phyloP scores from a whole-genome alignment of 352 stramenopile species.

The Phytophthora capsici region DNA sequence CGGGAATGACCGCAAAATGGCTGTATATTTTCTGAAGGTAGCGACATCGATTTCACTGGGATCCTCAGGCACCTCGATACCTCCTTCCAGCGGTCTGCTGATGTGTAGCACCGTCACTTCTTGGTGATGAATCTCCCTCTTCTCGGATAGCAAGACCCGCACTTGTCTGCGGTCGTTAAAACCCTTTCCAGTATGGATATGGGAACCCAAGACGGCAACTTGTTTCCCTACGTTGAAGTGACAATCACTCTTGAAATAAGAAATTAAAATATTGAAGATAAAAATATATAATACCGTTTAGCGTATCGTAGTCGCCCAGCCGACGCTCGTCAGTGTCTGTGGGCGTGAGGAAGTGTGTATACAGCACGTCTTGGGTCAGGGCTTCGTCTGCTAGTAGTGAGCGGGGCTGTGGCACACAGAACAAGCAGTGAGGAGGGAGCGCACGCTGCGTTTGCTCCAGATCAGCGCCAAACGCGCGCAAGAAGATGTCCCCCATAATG shows the following conservation, averaged over 20 bases:
- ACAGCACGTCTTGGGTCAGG: slow-evolving; percentile 51
- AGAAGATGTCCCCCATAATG: slow-evolving; percentile 53
- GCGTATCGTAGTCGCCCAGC: slow-evolving; percentile 66
- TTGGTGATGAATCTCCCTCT: slow-evolving; percentile 57
- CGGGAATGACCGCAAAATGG: slow-evolving; percentile 76
- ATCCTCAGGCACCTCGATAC: slow-evolving; percentile 71
- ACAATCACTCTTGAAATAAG: slow-evolving; percentile 25
- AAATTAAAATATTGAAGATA: slow-evolving; percentile 9
- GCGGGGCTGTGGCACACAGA: slow-evolving; percentile 73
- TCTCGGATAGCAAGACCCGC: slow-evolving; percentile 75
- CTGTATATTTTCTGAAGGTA: slow-evolving; percentile 76
- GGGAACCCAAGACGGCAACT: slow-evolving; percentile 60
- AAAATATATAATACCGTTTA: slow-evolving; percentile 51
- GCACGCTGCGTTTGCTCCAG: slow-evolving; percentile 62
- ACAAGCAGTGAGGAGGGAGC: slow-evolving; percentile 53
- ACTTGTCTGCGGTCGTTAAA: slow-evolving; percentile 67
- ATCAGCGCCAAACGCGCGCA: slow-evolving; percentile 47
- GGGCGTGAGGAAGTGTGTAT: slow-evolving; percentile 65
- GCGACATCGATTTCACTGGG: slow-evolving; percentile 76
- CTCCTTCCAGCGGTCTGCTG: slow-evolving; percentile 71
- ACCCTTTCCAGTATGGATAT: slow-evolving; percentile 56
- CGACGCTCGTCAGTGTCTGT: slow-evolving; percentile 21
- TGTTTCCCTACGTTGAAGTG: slow-evolving; percentile 53
- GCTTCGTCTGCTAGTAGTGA: slow-evolving; percentile 54
- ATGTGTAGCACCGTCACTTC: slow-evolving; percentile 71